Conservation (phyloP, 179 eudicot species). For the Beta lomatogona region DNA sequence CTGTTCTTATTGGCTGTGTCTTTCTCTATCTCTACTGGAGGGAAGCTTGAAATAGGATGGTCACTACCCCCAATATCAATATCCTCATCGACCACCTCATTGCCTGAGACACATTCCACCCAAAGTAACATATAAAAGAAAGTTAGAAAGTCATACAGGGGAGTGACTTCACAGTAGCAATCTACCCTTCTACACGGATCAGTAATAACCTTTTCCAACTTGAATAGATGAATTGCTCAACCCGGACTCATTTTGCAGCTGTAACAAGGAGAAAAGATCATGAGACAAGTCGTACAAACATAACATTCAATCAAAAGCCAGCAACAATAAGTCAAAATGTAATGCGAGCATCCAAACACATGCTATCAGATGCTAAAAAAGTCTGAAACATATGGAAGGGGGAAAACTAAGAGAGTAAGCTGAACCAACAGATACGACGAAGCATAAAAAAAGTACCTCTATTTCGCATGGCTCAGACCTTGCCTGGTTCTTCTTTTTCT, state of each 20-base stretch:
- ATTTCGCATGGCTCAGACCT: slow-evolving; percentile 78
- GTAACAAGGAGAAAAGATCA: slow-evolving; percentile 29
- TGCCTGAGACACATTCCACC: slow-evolving; percentile 40
- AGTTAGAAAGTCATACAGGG: neutral
- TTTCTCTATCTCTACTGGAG: slow-evolving; percentile 58
- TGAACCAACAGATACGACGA: slow-evolving; percentile 3
- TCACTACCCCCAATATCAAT: slow-evolving; percentile 76
- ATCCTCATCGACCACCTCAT: slow-evolving; percentile 64
- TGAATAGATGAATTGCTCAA: slow-evolving; percentile 82
- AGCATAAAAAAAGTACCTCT: slow-evolving; percentile 52
- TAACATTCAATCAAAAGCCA: neutral
- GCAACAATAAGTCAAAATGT: slow-evolving; percentile 4
- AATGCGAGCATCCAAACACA: neutral
- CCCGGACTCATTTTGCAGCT: slow-evolving; percentile 72
- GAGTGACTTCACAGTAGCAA: neutral
- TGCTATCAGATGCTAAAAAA: neutral
- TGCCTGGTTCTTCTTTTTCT: slow-evolving; percentile 43
- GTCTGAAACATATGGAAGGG: neutral
- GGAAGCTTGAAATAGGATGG: slow-evolving; percentile 68
- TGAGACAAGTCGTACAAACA: neutral
- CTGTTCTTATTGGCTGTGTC: slow-evolving; percentile 41
- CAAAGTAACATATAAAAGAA: slow-evolving; percentile 6
- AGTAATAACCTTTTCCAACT: slow-evolving; percentile 59
- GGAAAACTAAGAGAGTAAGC: neutral
- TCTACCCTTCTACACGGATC: slow-evolving; percentile 7